phyloP scores from a whole-genome alignment of 2,329 filamentous ascomycete genomes.

The Ascochyta koolunga region DNA sequence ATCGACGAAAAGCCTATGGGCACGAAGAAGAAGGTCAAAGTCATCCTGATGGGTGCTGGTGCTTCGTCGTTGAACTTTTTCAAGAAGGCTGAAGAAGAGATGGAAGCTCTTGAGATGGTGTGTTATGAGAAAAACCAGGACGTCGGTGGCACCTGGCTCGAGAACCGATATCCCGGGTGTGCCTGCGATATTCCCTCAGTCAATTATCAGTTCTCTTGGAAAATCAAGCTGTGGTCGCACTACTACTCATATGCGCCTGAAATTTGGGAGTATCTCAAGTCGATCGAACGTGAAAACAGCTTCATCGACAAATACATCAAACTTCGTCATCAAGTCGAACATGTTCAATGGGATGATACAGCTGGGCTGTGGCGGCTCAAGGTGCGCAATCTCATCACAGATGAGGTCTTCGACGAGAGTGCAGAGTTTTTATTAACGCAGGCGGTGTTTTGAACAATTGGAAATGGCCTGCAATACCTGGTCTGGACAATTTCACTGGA shows the following conservation, averaged over 20 bases:
- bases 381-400: constrained; percentile 21
- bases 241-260: constrained; percentile 55
- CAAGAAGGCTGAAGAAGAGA: constrained; percentile 52
- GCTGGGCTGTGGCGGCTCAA: constrained; percentile 25
- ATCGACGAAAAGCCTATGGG: constrained; percentile 54
- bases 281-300: constrained; percentile 44
- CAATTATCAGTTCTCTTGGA: constrained; percentile 56
- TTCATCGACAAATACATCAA: constrained; percentile 39
- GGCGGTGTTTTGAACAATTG: constrained; percentile 38
- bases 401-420: constrained; percentile 23
- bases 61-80: constrained; percentile 52
- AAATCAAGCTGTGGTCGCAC: constrained; percentile 54
- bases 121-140: constrained; percentile 52
- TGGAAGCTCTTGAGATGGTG: constrained; percentile 49
- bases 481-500: constrained; percentile 49
- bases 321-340: constrained; percentile 24
- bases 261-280: constrained; percentile 58
- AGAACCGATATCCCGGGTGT: constrained; percentile 52
- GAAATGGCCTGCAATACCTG: constrained; percentile 53
- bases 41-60: constrained; percentile 53
- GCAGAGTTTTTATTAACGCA: constrained; percentile 34
- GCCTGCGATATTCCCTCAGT: constrained; percentile 40
- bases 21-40: constrained; percentile 48
- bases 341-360: constrained; percentile 24
- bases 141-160: constrained; percentile 52